These are phyloP conservation scores for Mitragyna speciosa DNA, from an alignment of 257 asterid species.

Conservation along the genomic window DNA sequence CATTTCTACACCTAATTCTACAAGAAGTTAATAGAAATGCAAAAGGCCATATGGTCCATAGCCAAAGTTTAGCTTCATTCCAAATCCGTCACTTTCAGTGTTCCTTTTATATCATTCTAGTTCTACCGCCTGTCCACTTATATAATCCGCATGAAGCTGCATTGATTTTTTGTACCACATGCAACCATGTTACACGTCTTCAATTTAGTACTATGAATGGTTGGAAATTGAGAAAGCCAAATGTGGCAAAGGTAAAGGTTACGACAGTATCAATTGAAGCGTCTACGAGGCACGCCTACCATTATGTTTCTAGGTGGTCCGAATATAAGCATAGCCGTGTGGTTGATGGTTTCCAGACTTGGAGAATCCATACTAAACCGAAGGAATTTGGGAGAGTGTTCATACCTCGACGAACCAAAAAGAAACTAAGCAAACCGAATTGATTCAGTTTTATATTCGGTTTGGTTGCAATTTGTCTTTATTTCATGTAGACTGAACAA, in stretches of 20 bases:
- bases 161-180: not conserved
- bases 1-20: too few species aligned
- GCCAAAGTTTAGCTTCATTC: not conserved
- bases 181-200: not conserved
- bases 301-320: conserved; percentile 5
- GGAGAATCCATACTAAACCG: not conserved
- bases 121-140: not conserved
- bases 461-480: too few species aligned
- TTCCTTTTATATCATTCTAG: not conserved
- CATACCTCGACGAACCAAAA: too few species aligned
- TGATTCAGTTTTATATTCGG: too few species aligned
- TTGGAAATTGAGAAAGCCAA: not conserved
- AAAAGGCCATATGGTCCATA: conserved; percentile 6
- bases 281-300: not conserved
- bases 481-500: too few species aligned
- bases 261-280: not conserved
- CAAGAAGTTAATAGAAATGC: too few species aligned
- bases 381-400: too few species aligned
- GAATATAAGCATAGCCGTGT: not conserved
- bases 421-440: too few species aligned
- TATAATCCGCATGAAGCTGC: not conserved
- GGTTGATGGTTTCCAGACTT: not conserved
- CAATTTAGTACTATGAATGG: not conserved
- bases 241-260: conserved; percentile 1
- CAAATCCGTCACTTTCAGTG: conserved; percentile 1